Conservation (phyloP, 2,329 filamentous ascomycete species). For the Aspergillus ochraceoroseus region DNA sequence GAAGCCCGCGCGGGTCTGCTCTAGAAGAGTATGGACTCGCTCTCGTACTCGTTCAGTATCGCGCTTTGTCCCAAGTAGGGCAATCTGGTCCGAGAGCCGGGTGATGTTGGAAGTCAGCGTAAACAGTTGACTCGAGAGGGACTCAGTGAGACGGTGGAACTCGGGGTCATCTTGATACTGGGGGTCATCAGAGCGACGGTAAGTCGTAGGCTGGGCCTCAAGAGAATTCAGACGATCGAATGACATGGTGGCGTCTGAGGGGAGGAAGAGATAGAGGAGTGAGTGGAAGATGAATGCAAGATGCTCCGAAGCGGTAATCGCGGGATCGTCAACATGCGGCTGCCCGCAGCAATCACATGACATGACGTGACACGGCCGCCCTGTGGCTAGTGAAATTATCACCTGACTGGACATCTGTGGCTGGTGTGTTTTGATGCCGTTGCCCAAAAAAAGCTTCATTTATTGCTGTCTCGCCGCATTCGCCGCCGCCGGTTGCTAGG, state of each 20-base stretch:
- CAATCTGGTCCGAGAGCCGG: slow-evolving; percentile 76
- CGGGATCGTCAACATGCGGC: slow-evolving; percentile 6
- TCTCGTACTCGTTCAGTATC: slow-evolving; percentile 90
- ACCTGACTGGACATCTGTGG: slow-evolving; percentile 26
- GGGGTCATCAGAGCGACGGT: slow-evolving; percentile 64
- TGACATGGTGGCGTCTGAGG: slow-evolving; percentile 65
- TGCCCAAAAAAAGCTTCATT: slow-evolving; percentile 24
- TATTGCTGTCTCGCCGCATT: slow-evolving; percentile 16
- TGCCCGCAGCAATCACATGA: slow-evolving; percentile 31
- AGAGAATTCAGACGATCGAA: slow-evolving; percentile 82
- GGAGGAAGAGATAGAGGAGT: slow-evolving; percentile 7
- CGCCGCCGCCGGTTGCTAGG: slow-evolving; percentile 11
- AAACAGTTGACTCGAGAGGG: slow-evolving; percentile 84
- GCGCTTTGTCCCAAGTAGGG: slow-evolving; percentile 78
- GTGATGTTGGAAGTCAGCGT: slow-evolving; percentile 82
- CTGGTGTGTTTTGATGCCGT: slow-evolving; percentile 37
- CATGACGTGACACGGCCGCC: slow-evolving; percentile 2
- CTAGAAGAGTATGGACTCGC: slow-evolving; percentile 78
- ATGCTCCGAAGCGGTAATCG: slow-evolving; percentile 15
- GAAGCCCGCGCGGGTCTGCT: slow-evolving; percentile 81
- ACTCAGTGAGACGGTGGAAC: slow-evolving; percentile 75
- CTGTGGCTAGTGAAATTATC: slow-evolving; percentile 15
- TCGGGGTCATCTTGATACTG: slow-evolving; percentile 87
- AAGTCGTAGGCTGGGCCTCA: slow-evolving; percentile 69
- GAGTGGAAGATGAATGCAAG: slow-evolving; percentile 5